These are phyloP conservation scores for Lasiosphaeria ovina DNA, from an alignment of 495 filamentous ascomycete species.

Conservation along the genomic window DNA sequence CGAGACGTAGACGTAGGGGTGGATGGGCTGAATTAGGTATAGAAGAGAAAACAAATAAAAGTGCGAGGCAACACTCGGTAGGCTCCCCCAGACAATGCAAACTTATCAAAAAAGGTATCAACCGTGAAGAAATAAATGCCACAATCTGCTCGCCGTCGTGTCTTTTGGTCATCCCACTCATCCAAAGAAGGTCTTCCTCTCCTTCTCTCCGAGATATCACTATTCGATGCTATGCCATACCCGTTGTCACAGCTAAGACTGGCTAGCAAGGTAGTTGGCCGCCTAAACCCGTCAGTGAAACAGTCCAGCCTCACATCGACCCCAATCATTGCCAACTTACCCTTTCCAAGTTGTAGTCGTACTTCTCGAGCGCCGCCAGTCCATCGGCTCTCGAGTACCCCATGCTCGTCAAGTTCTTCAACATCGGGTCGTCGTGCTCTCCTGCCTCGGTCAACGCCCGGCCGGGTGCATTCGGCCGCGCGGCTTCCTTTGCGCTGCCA, in stretches of 20 bases:
- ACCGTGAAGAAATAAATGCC: background rate
- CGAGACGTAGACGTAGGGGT: background rate
- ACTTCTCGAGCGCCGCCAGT: constrained; percentile 85
- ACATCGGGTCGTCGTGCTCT: constrained; percentile 84
- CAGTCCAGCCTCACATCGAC: background rate
- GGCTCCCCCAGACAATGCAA: background rate
- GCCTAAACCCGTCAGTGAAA: constrained; percentile 31
- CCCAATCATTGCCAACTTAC: constrained; percentile 51
- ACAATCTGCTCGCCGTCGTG: background rate
- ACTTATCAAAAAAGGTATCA: constrained; percentile 1
- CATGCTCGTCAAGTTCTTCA: constrained; percentile 89
- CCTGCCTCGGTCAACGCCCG: constrained; percentile 72
- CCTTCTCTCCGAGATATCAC: constrained; percentile 12
- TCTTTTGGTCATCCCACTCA: background rate
- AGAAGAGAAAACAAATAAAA: background rate
- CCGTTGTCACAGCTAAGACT: constrained; percentile 31
- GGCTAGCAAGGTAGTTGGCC: constrained; percentile 47
- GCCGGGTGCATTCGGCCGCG: constrained; percentile 42
- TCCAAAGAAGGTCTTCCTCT: constrained; percentile 1
- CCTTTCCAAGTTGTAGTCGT: constrained; percentile 92
- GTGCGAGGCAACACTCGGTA: background rate
- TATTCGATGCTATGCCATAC: background rate
- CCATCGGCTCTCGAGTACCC: constrained; percentile 79
- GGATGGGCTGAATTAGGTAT: background rate
- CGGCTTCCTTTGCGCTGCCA: constrained; percentile 31